A percentile compares a stretch with the other conserved stretches of the same genome.
Evolutionary conservation across 208 protist species (phyloP).

Genomic region (Novymonas esmeraldas): DNA sequence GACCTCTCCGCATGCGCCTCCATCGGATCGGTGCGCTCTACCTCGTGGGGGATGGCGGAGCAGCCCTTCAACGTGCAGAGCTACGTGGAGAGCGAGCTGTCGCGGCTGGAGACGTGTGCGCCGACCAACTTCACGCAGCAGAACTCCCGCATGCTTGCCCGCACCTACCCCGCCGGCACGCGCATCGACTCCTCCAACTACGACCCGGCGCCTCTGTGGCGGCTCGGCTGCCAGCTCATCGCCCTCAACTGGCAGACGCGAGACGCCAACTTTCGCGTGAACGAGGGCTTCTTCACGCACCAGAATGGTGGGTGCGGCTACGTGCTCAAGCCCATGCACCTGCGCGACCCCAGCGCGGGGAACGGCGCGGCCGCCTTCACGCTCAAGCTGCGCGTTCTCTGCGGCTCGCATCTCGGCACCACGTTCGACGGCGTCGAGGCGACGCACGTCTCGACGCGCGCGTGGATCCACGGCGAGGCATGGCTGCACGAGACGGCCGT

Average conservation of each 20-base stretch:
- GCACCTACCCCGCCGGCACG: conserved; percentile 92
- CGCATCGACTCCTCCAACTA: conserved; percentile 94
- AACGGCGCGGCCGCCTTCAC: conserved; percentile 3
- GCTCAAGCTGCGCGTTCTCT: conserved; percentile 51
- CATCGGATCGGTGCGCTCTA: conserved; percentile 42
- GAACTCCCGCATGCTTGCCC: conserved; percentile 76
- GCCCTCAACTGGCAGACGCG: conserved; percentile 93
- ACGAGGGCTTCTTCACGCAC: conserved; percentile 83
- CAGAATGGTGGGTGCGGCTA: conserved; percentile 95
- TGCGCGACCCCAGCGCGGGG: conserved; percentile 30
- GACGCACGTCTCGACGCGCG: conserved; percentile 47
- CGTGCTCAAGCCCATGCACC: conserved; percentile 89
- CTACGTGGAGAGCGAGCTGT: conserved; percentile 47
- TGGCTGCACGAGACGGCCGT: conserved; percentile 25
- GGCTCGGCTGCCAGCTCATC: conserved; percentile 86
- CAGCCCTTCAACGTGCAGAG: conserved; percentile 60
- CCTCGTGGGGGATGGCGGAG: conserved; percentile 41
- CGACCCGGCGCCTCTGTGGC: conserved; percentile 80
- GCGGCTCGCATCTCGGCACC: conserved; percentile 55
- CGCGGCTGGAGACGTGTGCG: conserved; percentile 16
- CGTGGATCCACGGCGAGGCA: conserved; percentile 40
- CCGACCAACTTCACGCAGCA: conserved; percentile 36
- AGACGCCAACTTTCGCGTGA: conserved; percentile 64
- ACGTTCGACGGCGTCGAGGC: conserved; percentile 30
- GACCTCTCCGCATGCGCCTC: conserved; percentile 46